A percentile compares a stretch with the other conserved stretches of the same genome.
Conservation (phyloP, 2,329 filamentous ascomycete genomes). For the Trichoderma sp. region DNA sequence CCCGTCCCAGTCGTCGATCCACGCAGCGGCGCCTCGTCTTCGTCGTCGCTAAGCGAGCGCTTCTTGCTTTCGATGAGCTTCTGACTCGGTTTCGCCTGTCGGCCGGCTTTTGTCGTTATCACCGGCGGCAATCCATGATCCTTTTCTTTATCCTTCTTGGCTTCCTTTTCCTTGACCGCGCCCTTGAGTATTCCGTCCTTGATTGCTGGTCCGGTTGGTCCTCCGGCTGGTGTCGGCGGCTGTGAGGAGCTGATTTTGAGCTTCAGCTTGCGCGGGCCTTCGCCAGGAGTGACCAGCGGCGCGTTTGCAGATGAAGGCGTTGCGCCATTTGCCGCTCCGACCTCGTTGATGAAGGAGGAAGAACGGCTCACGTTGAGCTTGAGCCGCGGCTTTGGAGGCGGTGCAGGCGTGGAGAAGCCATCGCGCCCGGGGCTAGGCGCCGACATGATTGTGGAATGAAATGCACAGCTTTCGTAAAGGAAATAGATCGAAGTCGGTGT, state of each 20-base stretch:
- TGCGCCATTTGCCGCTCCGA: conserved; percentile 28
- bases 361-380: conserved; percentile 45
- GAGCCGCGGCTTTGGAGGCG: conserved; percentile 42
- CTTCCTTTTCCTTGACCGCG: conserved; percentile 20
- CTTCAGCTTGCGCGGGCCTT: conserved; percentile 44
- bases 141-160: conserved; percentile 6
- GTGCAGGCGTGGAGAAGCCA: conserved; percentile 31
- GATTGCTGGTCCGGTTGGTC: background rate
- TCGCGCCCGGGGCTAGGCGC: conserved; percentile 31
- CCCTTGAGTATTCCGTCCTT: conserved; percentile 5
- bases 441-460: conserved; percentile 33
- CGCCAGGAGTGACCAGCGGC: conserved; percentile 33
- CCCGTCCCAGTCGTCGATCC: conserved; percentile 50
- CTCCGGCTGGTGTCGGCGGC: conserved; percentile 41
- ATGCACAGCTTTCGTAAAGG: background rate
- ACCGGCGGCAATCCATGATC: conserved; percentile 21
- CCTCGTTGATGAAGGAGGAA: conserved; percentile 39
- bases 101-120: conserved; percentile 60
- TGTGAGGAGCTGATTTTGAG: conserved; percentile 46
- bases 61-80: conserved; percentile 63
- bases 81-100: conserved; percentile 60
- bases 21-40: conserved; percentile 44
- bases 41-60: conserved; percentile 58
- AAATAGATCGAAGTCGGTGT: background rate
- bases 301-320: conserved; percentile 10